phyloP scores from a whole-genome alignment of 2,329 filamentous ascomycete genomes.

The Arthrobotrys sinensis region DNA sequence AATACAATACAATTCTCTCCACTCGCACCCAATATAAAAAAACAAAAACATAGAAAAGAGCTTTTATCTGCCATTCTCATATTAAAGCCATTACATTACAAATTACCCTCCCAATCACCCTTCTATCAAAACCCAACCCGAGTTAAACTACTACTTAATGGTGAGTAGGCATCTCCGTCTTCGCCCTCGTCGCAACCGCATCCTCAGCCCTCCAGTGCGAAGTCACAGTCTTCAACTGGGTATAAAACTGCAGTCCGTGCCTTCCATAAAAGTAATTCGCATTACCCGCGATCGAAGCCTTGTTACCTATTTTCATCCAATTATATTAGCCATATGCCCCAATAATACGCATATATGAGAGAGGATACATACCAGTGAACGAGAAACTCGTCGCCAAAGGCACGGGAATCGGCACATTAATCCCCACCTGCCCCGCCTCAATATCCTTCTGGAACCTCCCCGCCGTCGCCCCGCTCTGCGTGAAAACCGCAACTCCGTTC shows the following conservation, averaged over 20 bases:
- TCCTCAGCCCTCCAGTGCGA: constrained; percentile 86
- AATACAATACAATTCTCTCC: too few species aligned
- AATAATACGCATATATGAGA: constrained; percentile 79
- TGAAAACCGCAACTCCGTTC: constrained; percentile 89
- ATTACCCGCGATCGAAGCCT: constrained; percentile 92
- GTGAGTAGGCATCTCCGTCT: constrained; percentile 88
- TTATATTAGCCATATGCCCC: constrained; percentile 84
- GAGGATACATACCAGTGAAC: constrained; percentile 80
- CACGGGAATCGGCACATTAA: constrained; percentile 75
- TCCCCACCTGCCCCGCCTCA: constrained; percentile 86
- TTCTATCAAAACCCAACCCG: not conserved
- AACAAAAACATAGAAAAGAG: too few species aligned
- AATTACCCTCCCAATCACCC: constrained; percentile 3
- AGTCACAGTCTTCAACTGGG: constrained; percentile 97
- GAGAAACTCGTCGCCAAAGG: constrained; percentile 78
- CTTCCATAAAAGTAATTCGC: constrained; percentile 97
- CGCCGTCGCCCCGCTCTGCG: constrained; percentile 81
- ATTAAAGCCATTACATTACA: constrained; percentile 22
- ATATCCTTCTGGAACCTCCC: constrained; percentile 84
- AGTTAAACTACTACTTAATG: constrained; percentile 14
- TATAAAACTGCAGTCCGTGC: constrained; percentile 94
- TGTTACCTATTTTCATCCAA: constrained; percentile 71
- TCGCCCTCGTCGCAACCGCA: constrained; percentile 85
- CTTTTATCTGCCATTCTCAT: not conserved
- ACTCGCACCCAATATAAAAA: too few species aligned